A percentile compares a stretch with the other conserved stretches of the same genome.
These are phyloP conservation scores for Neurospora terricola DNA, from an alignment of 495 filamentous ascomycete species.

Conservation along the genomic window DNA sequence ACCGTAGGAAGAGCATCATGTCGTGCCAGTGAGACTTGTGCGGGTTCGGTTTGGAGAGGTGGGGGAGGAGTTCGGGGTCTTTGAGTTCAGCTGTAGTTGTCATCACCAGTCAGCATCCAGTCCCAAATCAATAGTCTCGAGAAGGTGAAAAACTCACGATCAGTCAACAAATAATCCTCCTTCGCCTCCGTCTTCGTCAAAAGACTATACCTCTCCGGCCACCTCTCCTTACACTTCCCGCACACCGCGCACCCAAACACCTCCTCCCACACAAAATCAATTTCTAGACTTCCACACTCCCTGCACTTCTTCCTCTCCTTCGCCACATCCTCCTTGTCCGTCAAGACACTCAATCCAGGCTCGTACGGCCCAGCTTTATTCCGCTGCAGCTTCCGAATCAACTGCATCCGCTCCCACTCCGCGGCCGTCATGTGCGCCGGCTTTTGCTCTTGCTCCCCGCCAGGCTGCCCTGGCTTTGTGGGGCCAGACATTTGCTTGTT, in stretches of 20 bases:
- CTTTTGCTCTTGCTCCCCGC: constrained; percentile 47
- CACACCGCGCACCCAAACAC: constrained; percentile 64
- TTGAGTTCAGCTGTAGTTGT: constrained; percentile 59
- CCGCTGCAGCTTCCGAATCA: constrained; percentile 55
- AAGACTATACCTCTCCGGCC: constrained; percentile 83
- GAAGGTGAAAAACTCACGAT: constrained; percentile 48
- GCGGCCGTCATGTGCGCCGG: constrained; percentile 81
- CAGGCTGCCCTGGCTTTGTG: constrained; percentile 13
- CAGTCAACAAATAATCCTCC: constrained; percentile 92
- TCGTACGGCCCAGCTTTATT: constrained; percentile 77
- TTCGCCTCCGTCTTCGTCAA: constrained; percentile 93
- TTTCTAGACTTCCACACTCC: constrained; percentile 75
- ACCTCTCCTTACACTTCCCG: constrained; percentile 71
- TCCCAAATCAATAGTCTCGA: no score
- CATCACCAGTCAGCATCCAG: neutral
- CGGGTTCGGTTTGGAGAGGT: constrained; percentile 82
- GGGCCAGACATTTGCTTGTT: constrained; percentile 62
- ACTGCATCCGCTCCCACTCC: constrained; percentile 82
- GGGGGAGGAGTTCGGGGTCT: constrained; percentile 77
- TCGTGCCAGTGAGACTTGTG: constrained; percentile 94
- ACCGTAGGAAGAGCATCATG: constrained; percentile 95
- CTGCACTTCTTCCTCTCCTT: constrained; percentile 62
- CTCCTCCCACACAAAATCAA: constrained; percentile 92
- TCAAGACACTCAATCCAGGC: constrained; percentile 65
- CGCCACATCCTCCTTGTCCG: constrained; percentile 28